These are phyloP conservation scores for Pseudozyma sp. DNA, from an alignment of 1,284 basidiomycete genomes.

Conservation along the genomic window DNA sequence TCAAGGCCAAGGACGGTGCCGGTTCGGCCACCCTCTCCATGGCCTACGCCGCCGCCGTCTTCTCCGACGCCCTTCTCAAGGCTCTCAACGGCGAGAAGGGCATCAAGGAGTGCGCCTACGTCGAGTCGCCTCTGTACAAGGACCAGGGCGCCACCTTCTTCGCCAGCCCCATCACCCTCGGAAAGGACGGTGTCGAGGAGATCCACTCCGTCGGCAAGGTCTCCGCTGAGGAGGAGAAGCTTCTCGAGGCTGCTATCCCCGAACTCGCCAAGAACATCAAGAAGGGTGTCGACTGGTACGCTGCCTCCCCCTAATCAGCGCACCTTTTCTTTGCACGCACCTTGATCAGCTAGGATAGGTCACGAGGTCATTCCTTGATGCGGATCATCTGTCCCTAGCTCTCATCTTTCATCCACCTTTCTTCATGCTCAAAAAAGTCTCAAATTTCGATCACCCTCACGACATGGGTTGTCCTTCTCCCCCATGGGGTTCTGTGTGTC, in stretches of 20 bases:
- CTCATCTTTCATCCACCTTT: no score
- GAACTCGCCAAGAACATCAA: conserved; percentile 69
- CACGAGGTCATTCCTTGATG: no score
- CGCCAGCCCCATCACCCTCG: conserved; percentile 64
- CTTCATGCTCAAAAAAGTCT: no score
- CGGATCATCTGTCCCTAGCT: no score
- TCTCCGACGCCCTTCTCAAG: conserved; percentile 80
- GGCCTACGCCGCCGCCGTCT: conserved; percentile 77
- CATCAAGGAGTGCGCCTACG: conserved; percentile 84
- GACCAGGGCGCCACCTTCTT: conserved; percentile 75
- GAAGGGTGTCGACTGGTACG: conserved; percentile 67
- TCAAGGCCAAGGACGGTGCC: conserved; percentile 89
- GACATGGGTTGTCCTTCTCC: no score
- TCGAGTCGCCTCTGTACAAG: conserved; percentile 82
- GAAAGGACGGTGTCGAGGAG: conserved; percentile 65
- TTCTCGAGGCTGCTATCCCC: conserved; percentile 65
- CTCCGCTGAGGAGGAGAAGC: conserved; percentile 67
- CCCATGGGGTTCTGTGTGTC: no score
- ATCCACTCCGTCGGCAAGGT: conserved; percentile 66
- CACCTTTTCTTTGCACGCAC: not conserved
- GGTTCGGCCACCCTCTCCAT: conserved; percentile 89
- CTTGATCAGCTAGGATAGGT: not conserved
- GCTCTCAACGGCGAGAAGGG: conserved; percentile 90
- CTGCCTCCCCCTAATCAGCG: conserved; percentile 54
- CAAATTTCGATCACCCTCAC: no score